phyloP scores from a whole-genome alignment of 192 early-diverging fungal species.

The Phycomyces blakesleeanus region DNA sequence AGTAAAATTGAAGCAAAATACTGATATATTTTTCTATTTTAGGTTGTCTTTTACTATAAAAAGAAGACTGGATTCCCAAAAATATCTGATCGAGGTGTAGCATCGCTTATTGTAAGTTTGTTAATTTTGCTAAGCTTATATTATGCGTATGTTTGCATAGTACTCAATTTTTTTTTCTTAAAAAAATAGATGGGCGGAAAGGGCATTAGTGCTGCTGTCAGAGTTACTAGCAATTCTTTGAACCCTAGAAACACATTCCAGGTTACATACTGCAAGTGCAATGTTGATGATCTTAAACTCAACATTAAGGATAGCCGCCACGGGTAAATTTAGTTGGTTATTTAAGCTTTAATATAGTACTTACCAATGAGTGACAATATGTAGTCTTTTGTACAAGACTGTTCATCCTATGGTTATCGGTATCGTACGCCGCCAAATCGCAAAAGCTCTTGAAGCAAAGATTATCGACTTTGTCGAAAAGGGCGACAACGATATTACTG shows the following conservation, averaged over 20 bases:
- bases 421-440: conserved; percentile 36
- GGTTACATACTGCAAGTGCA: conserved; percentile 32
- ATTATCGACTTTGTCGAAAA: conserved; percentile 21
- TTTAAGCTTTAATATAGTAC: neutral
- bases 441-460: conserved; percentile 34
- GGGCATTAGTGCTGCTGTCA: conserved; percentile 18
- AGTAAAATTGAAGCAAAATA: neutral
- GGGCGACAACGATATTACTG: conserved; percentile 20
- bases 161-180: too few species aligned
- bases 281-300: conserved; percentile 15
- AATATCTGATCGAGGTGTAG: conserved; percentile 36
- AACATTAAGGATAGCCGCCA: conserved; percentile 7
- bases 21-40: neutral
- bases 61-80: conserved; percentile 39
- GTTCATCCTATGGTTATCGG: conserved; percentile 36
- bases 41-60: conserved; percentile 35
- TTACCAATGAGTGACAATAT: neutral
- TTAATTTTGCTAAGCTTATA: too few species aligned
- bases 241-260: conserved; percentile 23
- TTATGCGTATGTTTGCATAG: too few species aligned
- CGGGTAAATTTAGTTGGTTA: neutral
- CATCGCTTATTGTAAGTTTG: conserved; percentile 10
- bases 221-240: conserved; percentile 27
- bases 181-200: conserved; percentile 10
- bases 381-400: conserved; percentile 20